Evolutionary conservation across 2,329 filamentous ascomycete species (phyloP), one percentile per base, ranked within the genome.

Genomic region (Achaetomium macrosporum): DNA sequence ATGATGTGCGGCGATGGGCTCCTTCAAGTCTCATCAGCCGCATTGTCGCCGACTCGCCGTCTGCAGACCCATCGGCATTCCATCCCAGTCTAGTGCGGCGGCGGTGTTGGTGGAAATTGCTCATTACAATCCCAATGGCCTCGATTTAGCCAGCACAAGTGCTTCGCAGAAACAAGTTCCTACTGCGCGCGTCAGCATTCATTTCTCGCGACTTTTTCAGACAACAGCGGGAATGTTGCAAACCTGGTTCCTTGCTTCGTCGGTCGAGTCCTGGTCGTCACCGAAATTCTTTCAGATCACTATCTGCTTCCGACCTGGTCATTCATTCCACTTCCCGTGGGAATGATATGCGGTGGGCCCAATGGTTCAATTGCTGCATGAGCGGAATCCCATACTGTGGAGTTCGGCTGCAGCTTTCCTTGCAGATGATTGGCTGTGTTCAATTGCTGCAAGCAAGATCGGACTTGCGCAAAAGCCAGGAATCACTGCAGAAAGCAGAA

Each of bases 51-150:
- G n/a, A n/a, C n/a, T n/a, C n/a, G n/a, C n/a, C n/a, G n/a, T n/a
- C n/a, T n/a, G n/a, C n/a, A n/a, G n/a, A n/a, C 8, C 42, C 17
- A 15, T 51, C 41, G 48, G 40, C 40, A 44, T 43, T 44, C 43
- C 31, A 45, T 48, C 40, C 35, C 35, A 36, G 49, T n/a, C 33
- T 55, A 55, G 53, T 33, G 44, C 15, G n/a, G 3, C 36, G 50
- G 53, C 36, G 53, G 12, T 29, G 52, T 20, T 8, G 7, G 36
- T 42, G 53, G 49, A 55, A 55, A 50, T 55, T 46, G 16, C 13
- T 36, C 17, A 25, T 25, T 25, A 25, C 25, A 25, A 25, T 25
- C 25, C n/a, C 30, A 37, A 25, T 39, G 11, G 16, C 15, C 42
- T 48, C 31, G 11, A 20, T 44, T 20, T 30, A 37, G 13, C 17